phyloP scores from a whole-genome alignment of 2,329 filamentous ascomycete species.

The Pseudogymnoascus sp. region DNA sequence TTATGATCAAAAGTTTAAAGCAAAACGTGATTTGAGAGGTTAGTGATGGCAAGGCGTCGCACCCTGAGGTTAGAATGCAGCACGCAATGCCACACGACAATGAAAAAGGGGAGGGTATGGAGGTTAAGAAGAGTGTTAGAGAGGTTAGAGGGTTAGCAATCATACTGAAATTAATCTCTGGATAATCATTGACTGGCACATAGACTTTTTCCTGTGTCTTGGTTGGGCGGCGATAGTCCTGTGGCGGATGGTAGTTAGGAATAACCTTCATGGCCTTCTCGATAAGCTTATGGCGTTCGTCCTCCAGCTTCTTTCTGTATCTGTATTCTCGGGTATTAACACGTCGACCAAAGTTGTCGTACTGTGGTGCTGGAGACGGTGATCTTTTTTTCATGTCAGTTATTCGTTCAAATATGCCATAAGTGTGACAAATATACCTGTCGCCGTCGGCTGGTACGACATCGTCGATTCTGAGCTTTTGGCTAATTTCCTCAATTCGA shows the following conservation, averaged over 20 bases:
- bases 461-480: constrained; percentile 98
- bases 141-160: constrained; percentile 96
- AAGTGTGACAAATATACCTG: constrained; percentile 51
- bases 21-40: constrained; percentile 29
- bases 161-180: constrained; percentile 99
- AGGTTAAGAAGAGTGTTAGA: constrained; percentile 46
- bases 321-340: constrained; percentile 98
- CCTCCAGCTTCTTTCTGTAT: constrained; percentile 94
- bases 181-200: constrained; percentile 99
- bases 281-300: constrained; percentile 96
- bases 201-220: constrained; percentile 99
- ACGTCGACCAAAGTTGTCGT: constrained; percentile 98
- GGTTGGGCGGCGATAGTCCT: constrained; percentile 95
- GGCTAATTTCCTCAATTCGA: constrained; percentile 97
- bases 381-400: constrained; percentile 49
- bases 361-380: constrained; percentile 89
- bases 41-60: constrained; percentile 30
- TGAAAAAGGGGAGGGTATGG: constrained; percentile 38
- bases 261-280: constrained; percentile 99
- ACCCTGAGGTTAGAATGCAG: constrained; percentile 23
- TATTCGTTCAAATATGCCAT: background rate
- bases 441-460: constrained; percentile 95
- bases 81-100: constrained; percentile 32
- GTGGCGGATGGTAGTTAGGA: constrained; percentile 96
- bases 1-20: constrained; percentile 31